A percentile compares a stretch with the other conserved stretches of the same genome.
phyloP scores from a whole-genome alignment of 805 yeast species.

The Isabelozyma rhagii region DNA sequence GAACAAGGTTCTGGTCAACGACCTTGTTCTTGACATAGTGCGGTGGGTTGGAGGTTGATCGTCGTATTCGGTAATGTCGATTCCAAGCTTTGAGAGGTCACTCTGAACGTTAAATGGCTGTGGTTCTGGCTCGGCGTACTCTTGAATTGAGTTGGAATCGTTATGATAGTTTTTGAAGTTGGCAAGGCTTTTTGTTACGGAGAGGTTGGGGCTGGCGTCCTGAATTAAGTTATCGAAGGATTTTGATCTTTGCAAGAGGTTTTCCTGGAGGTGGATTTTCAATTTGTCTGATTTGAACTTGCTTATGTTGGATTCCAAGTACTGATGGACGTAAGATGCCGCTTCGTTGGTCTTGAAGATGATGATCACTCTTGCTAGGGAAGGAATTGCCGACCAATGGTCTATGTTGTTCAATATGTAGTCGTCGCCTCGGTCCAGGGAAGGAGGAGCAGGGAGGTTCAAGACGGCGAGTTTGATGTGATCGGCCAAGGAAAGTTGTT shows the following conservation, averaged over 20 bases:
- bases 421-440: conserved; percentile 11
- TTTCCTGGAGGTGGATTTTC: conserved; percentile 35
- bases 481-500: conserved; percentile 29
- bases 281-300: conserved; percentile 9
- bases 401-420: conserved; percentile 23
- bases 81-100: conserved; percentile 30
- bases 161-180: conserved; percentile 21
- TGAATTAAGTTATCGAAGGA: conserved; percentile 20
- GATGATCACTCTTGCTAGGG: conserved; percentile 32
- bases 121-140: conserved; percentile 36
- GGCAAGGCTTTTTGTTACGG: conserved; percentile 17
- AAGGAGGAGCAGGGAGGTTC: conserved; percentile 15
- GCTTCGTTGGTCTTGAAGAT: conserved; percentile 29
- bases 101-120: conserved; percentile 22
- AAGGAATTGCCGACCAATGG: conserved; percentile 40
- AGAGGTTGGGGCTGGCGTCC: conserved; percentile 13
- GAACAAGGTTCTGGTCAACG: conserved; percentile 35
- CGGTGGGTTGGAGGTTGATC: conserved; percentile 7
- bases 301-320: conserved; percentile 1
- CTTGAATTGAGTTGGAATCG: conserved; percentile 5
- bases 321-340: conserved; percentile 22
- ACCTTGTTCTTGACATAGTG: conserved; percentile 15
- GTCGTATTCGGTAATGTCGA: conserved; percentile 23
- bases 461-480: conserved; percentile 30
- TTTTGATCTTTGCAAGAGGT: conserved; percentile 31